Evolutionary conservation across 805 yeast genomes (phyloP), one percentile per base, ranked within the genome.

Genomic region (Hagleromyces aurorensis): DNA sequence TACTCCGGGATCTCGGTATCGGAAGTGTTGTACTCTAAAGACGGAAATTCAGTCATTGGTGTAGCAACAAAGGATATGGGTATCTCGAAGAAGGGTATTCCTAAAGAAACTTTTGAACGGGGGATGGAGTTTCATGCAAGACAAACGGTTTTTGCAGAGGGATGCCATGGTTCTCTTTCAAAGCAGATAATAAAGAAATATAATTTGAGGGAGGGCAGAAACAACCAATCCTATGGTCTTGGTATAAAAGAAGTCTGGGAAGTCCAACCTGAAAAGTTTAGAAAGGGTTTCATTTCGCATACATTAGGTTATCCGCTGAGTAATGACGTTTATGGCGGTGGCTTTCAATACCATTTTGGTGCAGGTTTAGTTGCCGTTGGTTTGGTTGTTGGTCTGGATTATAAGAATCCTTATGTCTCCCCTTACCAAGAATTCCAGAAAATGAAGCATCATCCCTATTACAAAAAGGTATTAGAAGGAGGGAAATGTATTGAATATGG

Each of bases 191-290:
- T 89, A 30, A 62, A 68, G 31, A 73, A 77, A 45, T 89, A 61
- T 57, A 65, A 76, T 23, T 61, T 91, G 37, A 72, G 96, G 34
- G 65, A 69, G 28, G 70, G 72, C 18, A 64, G 68, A 30, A 67
- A 72, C 29, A 77, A 77, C 12, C 98, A 91, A 62, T 86, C 97
- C 0, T 91, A 91, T 58, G 99, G 98, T 8, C 57, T 91, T 14
- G 99, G 99, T 21, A 70, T 91, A 35, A 91, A 91, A 55, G 99
- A 91, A 59, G 89, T 91, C 5, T 91, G 99, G 99, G 86, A 89
- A 55, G 94, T 91, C 9, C 67, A 70, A 14, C 85, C 89, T 7
- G 82, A 75, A 27, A 81, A 82, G 39, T 89, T 83, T 62, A 69
- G 74, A 34, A 69, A 70, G 41, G 98, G 98, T 1, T 73, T 63